phyloP scores from a whole-genome alignment of 768 basidiomycete genomes.

The Hygrophoropsis aurantiaca region DNA sequence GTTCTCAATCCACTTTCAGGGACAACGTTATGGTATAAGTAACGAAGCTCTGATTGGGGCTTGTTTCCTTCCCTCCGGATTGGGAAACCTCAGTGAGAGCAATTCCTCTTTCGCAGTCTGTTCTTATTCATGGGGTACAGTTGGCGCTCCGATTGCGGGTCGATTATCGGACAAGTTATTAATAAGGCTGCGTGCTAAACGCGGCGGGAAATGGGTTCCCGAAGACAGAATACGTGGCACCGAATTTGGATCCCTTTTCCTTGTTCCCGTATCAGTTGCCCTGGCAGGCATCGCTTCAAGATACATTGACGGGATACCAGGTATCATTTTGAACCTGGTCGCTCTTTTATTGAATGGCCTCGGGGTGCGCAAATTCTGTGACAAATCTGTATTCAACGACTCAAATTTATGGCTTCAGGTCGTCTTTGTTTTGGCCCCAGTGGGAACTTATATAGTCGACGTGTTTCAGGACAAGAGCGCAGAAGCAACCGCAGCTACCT shows the following conservation, averaged over 20 bases:
- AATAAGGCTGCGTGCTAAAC: slow-evolving; percentile 40
- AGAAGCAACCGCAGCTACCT: slow-evolving; percentile 53
- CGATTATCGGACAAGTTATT: slow-evolving; percentile 53
- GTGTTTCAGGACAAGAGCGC: slow-evolving; percentile 56
- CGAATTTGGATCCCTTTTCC: slow-evolving; percentile 38
- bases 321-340: slow-evolving; percentile 46
- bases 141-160: slow-evolving; percentile 58
- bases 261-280: slow-evolving; percentile 51
- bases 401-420: slow-evolving; percentile 31
- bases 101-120: not conserved
- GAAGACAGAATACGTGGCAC: slow-evolving; percentile 60
- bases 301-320: slow-evolving; percentile 44
- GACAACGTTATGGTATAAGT: slow-evolving; percentile 31
- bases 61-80: slow-evolving; percentile 33
- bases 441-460: slow-evolving; percentile 56
- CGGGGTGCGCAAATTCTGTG: slow-evolving; percentile 41
- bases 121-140: slow-evolving; percentile 26
- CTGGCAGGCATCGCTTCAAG: slow-evolving; percentile 44
- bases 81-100: slow-evolving; percentile 34
- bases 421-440: slow-evolving; percentile 51
- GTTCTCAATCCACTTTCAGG: slow-evolving; percentile 15
- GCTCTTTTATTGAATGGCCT: slow-evolving; percentile 59
- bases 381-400: not conserved
- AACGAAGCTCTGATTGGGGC: slow-evolving; percentile 37
- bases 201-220: slow-evolving; percentile 56